Base-by-base conservation (phyloP, 116 monocot species). In the Posidonia oceanica region DNA sequence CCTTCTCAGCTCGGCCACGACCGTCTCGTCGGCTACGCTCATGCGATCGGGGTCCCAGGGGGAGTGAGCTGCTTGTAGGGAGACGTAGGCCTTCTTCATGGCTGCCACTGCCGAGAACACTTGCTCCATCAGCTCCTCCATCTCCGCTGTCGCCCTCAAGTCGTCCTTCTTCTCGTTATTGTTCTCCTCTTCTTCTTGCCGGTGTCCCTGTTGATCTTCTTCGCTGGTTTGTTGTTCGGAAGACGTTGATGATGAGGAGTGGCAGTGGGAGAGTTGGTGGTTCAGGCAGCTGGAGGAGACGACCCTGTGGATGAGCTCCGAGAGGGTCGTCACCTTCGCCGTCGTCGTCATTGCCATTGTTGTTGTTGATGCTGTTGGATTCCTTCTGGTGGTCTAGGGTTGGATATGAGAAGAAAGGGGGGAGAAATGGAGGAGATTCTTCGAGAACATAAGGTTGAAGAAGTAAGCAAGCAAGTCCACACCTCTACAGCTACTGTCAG, bases 31-130 rank as follows among this genome's bases (percentile, higher is more conserved):
- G 66, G 91, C 86, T 16, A 71, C 20, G n/a, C 81, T 71, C 68
- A 96, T 84, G 74, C 71, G 84, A 48, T 88, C 78, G 17, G 96
- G 83, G 62, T 96, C 91, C 96, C 96, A 96, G 3, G 96, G 96
- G 66, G 71, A 79, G 73, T 91, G 96, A 16, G 91, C 88, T 22
- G 67, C 81, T 75, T 96, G 96, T 42, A 96, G 81, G 48, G 77
- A 44, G 2, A 76, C 82, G 71, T 96, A 96, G 14, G 96, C 88
- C 72, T 64, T 80, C 79, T 88, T 88, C 65, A 85, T 68, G 4
- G 76, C 80, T 15, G 91, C 78, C 29, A 88, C 88, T 17, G 85
- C 75, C 52, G 83, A 77, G 72, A 83, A 83, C 14, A 83, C 79
- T 73, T 79, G 73, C 58, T 71, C 72, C 78, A 87, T 82, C 37